phyloP scores from a whole-genome alignment of 139 green algal genomes.

The Haematococcus lacustris region DNA sequence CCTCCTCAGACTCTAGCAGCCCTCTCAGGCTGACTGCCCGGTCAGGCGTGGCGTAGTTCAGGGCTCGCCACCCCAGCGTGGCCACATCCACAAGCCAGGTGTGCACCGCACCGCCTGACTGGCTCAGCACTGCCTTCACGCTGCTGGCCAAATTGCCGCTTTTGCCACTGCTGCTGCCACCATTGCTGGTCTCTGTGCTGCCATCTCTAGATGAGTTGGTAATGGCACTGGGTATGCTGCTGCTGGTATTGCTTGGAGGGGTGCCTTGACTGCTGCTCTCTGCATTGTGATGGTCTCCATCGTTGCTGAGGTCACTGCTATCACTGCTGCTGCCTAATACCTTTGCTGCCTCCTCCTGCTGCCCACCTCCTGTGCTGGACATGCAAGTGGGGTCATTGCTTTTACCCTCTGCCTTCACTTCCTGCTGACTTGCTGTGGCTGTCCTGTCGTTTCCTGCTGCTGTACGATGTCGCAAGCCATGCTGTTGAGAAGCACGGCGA shows the following conservation, averaged over 20 bases:
- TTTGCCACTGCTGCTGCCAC: not conserved
- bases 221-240: not conserved
- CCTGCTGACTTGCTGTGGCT: not conserved
- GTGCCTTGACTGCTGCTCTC: not conserved
- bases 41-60: conserved; percentile 5
- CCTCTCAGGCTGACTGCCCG: not conserved
- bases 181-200: not conserved
- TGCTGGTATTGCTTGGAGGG: not conserved
- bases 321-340: too few relatives aligned
- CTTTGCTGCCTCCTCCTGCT: too few relatives aligned
- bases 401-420: not conserved
- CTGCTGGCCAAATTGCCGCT: not conserved
- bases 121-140: not conserved
- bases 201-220: not conserved
- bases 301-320: too few relatives aligned
- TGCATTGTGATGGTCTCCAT: not conserved
- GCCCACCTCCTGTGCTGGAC: too few relatives aligned
- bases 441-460: not conserved
- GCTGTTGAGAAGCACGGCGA: too few relatives aligned
- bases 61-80: conserved; percentile 6
- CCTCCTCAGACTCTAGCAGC: conserved; percentile 16
- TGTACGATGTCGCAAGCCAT: not conserved
- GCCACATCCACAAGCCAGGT: conserved; percentile 25
- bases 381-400: not conserved
- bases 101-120: not conserved